These are phyloP conservation scores for Mortierella polycephala DNA, from an alignment of 371 early-diverging fungal genomes.

Conservation along the genomic window DNA sequence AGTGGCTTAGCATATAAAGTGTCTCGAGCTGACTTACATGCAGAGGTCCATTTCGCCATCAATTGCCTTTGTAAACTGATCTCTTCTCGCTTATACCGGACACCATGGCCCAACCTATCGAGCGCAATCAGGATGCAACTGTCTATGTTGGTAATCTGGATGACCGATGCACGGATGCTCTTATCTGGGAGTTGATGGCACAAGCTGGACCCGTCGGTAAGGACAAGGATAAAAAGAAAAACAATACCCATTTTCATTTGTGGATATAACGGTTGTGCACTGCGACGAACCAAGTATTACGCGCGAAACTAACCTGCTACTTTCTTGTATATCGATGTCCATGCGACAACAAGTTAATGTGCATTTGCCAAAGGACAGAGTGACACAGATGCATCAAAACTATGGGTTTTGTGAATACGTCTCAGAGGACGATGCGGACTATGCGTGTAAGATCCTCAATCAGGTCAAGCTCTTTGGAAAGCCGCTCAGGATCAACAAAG, in stretches of 20 bases:
- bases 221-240: conserved; percentile 3
- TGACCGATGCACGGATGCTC: conserved; percentile 91
- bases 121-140: conserved; percentile 95
- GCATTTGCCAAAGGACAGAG: conserved; percentile 97
- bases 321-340: background rate
- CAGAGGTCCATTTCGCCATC: no score
- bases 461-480: conserved; percentile 95
- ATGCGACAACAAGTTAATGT: conserved; percentile 77
- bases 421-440: conserved; percentile 96
- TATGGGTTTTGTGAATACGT: conserved; percentile 97
- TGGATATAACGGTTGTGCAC: background rate
- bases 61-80: background rate
- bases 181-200: conserved; percentile 98
- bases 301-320: background rate
- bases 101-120: conserved; percentile 56
- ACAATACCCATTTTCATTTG: background rate
- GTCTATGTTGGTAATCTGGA: conserved; percentile 98
- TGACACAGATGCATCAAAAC: conserved; percentile 94
- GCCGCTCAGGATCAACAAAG: conserved; percentile 96
- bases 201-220: conserved; percentile 97
- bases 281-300: background rate
- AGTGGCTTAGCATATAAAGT: no score
- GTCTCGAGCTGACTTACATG: no score
- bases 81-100: background rate
- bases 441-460: conserved; percentile 96